These are phyloP conservation scores for Echinochloa phyllopogon DNA, from an alignment of 176 grass and related monocot genomes.

Conservation along the genomic window DNA sequence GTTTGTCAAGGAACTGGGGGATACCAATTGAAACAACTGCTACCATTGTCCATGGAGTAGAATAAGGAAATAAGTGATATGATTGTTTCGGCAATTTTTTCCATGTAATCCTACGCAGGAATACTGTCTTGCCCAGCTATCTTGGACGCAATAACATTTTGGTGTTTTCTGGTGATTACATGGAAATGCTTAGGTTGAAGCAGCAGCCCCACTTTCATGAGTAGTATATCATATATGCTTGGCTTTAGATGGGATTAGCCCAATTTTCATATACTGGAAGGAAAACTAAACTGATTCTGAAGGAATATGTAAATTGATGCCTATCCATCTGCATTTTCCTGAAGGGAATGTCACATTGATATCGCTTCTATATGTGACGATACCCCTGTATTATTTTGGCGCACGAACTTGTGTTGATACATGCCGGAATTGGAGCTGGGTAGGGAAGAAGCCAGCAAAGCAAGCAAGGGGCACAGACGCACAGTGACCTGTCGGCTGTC, in stretches of 20 bases:
- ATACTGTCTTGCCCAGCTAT: neutral
- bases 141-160: neutral
- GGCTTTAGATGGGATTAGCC: neutral
- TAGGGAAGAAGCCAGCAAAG: too few relatives aligned
- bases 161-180: neutral
- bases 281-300: neutral
- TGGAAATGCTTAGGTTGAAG: neutral
- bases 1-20: constrained; percentile 58
- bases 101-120: constrained; percentile 9
- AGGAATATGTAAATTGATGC: neutral
- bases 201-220: neutral
- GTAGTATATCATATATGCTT: neutral
- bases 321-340: neutral
- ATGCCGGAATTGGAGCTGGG: too few relatives aligned
- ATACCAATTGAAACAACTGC: constrained; percentile 34
- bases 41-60: constrained; percentile 34
- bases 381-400: too few relatives aligned
- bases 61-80: constrained; percentile 39
- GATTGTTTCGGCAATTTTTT: constrained; percentile 1
- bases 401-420: too few relatives aligned
- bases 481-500: too few relatives aligned
- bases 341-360: neutral
- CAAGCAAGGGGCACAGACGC: too few relatives aligned
- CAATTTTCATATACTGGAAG: neutral
- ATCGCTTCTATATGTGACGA: neutral